These are phyloP conservation scores for Dryadomyces quercus-mongolicae DNA, from an alignment of 2,329 filamentous ascomycete species.

Conservation along the genomic window DNA sequence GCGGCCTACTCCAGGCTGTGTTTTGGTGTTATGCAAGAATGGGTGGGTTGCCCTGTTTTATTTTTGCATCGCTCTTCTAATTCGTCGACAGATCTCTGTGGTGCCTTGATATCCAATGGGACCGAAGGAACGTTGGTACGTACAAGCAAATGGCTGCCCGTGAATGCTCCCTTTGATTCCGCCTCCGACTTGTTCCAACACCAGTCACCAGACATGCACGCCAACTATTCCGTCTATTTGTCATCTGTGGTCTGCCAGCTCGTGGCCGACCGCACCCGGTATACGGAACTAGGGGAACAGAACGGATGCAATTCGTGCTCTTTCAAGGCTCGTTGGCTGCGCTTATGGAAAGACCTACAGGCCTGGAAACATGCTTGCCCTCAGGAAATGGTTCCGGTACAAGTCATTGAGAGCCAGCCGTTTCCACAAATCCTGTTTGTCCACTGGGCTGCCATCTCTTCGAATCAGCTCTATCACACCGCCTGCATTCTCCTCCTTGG, in stretches of 20 bases:
- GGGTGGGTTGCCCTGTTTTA: slow-evolving; percentile 21
- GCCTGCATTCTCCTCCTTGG: slow-evolving; percentile 39
- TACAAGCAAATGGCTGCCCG: slow-evolving; percentile 33
- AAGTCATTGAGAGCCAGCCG: slow-evolving; percentile 27
- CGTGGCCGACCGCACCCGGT: slow-evolving; percentile 34
- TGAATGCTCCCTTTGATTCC: slow-evolving; percentile 23
- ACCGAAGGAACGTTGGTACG: slow-evolving; percentile 39
- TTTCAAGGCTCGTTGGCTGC: slow-evolving; percentile 32
- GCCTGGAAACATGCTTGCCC: slow-evolving; percentile 35
- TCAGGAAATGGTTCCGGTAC: slow-evolving; percentile 30
- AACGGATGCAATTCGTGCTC: slow-evolving; percentile 27
- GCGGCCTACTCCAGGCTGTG: slow-evolving; percentile 38
- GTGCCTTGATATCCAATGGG: slow-evolving; percentile 41
- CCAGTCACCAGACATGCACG: slow-evolving; percentile 38
- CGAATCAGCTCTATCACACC: slow-evolving; percentile 45
- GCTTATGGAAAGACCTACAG: slow-evolving; percentile 37
- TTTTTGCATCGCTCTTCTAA: background rate
- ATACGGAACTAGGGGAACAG: slow-evolving; percentile 31
- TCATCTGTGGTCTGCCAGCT: slow-evolving; percentile 39
- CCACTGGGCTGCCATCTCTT: slow-evolving; percentile 42
- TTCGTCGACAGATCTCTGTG: slow-evolving; percentile 33
- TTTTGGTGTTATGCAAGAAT: slow-evolving; percentile 50
- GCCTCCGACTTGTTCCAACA: slow-evolving; percentile 21
- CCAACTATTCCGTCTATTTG: slow-evolving; percentile 47
- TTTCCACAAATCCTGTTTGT: slow-evolving; percentile 41